Conservation (phyloP, 2,329 filamentous ascomycete genomes). For the Epichloe sibirici region DNA sequence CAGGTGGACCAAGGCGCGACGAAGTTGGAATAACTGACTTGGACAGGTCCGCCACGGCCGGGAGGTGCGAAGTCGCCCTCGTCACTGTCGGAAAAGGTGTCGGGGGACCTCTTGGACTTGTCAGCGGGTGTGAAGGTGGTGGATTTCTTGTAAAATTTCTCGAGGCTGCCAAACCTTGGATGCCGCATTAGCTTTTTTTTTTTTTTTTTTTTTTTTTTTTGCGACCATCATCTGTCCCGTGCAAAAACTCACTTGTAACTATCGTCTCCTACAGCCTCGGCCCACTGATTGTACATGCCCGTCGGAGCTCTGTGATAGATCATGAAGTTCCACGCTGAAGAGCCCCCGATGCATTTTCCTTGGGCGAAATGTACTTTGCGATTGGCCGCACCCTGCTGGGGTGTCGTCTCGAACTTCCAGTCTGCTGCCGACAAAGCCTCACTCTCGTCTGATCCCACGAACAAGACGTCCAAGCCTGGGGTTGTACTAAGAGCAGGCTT, state of each 20-base stretch:
- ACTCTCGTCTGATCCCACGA: conserved; percentile 10
- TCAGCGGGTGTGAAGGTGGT: conserved; percentile 16
- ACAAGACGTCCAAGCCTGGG: conserved; percentile 13
- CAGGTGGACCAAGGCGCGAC: conserved; percentile 12
- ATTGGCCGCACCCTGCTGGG: conserved; percentile 10
- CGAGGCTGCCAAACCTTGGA: conserved; percentile 10
- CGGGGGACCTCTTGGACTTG: conserved; percentile 8
- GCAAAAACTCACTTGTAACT: too few species aligned
- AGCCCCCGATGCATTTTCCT: conserved; percentile 27
- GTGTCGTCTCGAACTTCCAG: conserved; percentile 20
- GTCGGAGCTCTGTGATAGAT: conserved; percentile 20
- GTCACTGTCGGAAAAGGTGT: not conserved
- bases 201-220: not conserved
- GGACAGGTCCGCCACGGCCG: conserved; percentile 12
- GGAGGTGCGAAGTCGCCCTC: not conserved
- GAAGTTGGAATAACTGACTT: conserved; percentile 16
- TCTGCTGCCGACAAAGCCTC: conserved; percentile 13
- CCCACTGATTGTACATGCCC: conserved; percentile 13
- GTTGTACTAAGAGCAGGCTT: conserved; percentile 16
- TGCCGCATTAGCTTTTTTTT: not conserved
- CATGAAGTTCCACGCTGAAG: conserved; percentile 25
- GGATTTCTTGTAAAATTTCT: conserved; percentile 16
- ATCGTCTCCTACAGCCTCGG: too few species aligned
- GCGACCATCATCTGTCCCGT: not conserved
- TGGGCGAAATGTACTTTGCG: conserved; percentile 23